Evolutionary conservation across 2,329 filamentous ascomycete genomes (phyloP).

Genomic region (Magnaporthiopsis poae): DNA sequence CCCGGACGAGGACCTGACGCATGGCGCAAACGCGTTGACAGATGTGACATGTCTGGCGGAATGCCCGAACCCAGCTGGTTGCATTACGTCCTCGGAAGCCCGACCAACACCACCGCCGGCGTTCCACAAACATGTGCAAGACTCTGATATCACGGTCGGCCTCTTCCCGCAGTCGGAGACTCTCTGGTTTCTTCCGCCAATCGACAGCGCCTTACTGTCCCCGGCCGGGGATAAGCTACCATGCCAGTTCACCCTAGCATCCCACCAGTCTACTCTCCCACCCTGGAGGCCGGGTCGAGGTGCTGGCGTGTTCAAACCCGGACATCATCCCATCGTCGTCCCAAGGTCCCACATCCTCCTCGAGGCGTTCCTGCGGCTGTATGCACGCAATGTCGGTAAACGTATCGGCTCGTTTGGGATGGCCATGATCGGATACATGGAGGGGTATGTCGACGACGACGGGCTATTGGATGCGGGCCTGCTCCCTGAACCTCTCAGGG

Average conservation of each 20-base stretch:
- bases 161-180: no score
- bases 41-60: no score
- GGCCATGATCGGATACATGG: neutral
- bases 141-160: no score
- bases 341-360: neutral
- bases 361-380: neutral
- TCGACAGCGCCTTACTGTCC: no score
- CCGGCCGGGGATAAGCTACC: neutral
- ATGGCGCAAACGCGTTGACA: no score
- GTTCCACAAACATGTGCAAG: no score
- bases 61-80: no score
- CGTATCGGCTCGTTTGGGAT: neutral
- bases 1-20: no score
- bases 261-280: neutral
- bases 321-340: neutral
- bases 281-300: neutral
- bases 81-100: no score
- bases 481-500: neutral
- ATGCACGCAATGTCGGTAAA: neutral
- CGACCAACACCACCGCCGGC: no score
- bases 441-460: neutral
- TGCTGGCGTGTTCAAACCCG: neutral
- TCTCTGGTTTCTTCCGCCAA: no score
- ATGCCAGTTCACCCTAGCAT: neutral
- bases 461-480: neutral